These are phyloP conservation scores for Betula pendula DNA, from an alignment of 306 rosid species.

Conservation along the genomic window DNA sequence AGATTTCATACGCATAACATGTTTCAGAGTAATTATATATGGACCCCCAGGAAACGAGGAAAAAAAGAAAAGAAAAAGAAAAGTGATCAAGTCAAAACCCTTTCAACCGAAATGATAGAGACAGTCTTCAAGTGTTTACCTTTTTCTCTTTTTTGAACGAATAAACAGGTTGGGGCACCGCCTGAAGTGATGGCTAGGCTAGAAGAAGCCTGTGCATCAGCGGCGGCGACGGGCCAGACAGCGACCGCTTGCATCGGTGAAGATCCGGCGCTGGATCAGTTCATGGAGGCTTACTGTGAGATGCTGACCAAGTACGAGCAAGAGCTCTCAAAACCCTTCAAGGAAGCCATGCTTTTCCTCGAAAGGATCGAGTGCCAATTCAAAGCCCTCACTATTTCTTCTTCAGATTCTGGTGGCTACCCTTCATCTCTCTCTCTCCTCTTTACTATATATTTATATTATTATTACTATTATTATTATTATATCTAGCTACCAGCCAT, in stretches of 20 bases:
- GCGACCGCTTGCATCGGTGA: slow-evolving; percentile 63
- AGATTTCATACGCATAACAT: slow-evolving; percentile 5
- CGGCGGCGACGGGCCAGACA: slow-evolving; percentile 45
- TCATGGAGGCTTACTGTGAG: slow-evolving; percentile 99
- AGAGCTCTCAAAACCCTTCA: slow-evolving; percentile 90
- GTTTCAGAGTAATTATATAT: slow-evolving; percentile 4
- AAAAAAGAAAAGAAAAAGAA: background rate
- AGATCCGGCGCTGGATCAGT: slow-evolving; percentile 97
- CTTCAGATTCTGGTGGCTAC: slow-evolving; percentile 54
- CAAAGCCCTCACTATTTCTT: slow-evolving; percentile 68
- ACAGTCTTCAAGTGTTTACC: slow-evolving; percentile 12
- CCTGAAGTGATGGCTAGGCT: slow-evolving; percentile 76
- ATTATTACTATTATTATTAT: no score
- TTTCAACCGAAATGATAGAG: slow-evolving; percentile 26
- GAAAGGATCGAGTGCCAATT: slow-evolving; percentile 80
- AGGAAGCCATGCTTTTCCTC: slow-evolving; percentile 91
- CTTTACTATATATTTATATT: background rate
- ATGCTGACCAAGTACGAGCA: slow-evolving; percentile 93
- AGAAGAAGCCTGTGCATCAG: slow-evolving; percentile 73
- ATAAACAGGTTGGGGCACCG: slow-evolving; percentile 96
- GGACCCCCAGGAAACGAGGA: slow-evolving; percentile 1
- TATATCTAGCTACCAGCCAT: slow-evolving; percentile 11
- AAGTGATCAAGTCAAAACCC: slow-evolving; percentile 27
- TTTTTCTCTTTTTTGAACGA: background rate
- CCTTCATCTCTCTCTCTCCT: background rate